Percentiles rank a stretch among this genome's conserved stretches.
Conservation (phyloP, 2,329 filamentous ascomycete genomes). For the Fusarium sulawesiense region DNA sequence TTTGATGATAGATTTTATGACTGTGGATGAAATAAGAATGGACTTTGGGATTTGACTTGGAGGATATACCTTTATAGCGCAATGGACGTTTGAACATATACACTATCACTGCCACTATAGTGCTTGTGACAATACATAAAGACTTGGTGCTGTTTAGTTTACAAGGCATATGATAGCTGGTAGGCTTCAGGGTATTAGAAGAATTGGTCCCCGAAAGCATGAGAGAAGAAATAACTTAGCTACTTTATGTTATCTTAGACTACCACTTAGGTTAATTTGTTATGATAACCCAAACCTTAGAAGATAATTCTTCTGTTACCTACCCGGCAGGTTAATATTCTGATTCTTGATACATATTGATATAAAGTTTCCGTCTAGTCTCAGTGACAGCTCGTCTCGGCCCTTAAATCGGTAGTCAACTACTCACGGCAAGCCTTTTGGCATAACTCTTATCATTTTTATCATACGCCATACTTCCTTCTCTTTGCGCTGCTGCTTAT, state of each 20-base stretch:
- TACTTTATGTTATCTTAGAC: neutral
- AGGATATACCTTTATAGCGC: conserved; percentile 33
- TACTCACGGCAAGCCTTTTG: neutral
- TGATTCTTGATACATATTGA: neutral
- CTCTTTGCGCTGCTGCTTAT: neutral
- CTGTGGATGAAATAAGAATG: conserved; percentile 13
- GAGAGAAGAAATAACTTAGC: neutral
- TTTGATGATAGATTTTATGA: conserved; percentile 10
- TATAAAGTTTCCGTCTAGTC: neutral
- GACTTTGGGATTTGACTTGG: conserved; percentile 2
- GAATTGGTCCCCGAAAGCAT: neutral
- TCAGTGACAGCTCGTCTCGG: neutral
- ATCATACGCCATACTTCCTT: neutral
- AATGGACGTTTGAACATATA: neutral
- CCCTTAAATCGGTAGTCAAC: neutral
- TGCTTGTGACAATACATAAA: neutral
- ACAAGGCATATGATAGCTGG: neutral
- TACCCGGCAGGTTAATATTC: neutral
- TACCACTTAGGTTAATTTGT: neutral
- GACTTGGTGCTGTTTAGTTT: neutral
- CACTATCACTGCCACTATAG: neutral
- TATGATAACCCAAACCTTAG: neutral
- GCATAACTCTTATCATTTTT: neutral
- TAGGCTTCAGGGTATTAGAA: neutral
- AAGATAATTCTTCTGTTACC: neutral